Percentiles rank a stretch among this genome's conserved stretches.
Evolutionary conservation across 2,329 filamentous ascomycete genomes (phyloP).

Genomic region (Sphaerulina musiva): DNA sequence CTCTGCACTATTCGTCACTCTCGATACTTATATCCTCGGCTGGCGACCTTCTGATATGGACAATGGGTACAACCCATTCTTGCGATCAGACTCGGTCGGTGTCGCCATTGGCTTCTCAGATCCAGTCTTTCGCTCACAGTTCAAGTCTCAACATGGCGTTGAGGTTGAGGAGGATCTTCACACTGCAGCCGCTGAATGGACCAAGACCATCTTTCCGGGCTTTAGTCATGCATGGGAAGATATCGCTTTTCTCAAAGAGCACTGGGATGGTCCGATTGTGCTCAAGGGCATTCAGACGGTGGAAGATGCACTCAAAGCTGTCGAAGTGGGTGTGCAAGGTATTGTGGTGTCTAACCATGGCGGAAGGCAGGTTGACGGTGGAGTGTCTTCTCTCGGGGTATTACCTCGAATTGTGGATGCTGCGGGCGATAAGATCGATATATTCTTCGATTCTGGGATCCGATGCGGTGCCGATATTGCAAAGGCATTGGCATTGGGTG

Average conservation of each 20-base stretch:
- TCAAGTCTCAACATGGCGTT: constrained; percentile 41
- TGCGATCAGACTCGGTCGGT: constrained; percentile 40
- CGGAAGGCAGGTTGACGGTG: constrained; percentile 47
- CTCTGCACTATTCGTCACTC: constrained; percentile 60
- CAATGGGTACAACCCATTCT: constrained; percentile 23
- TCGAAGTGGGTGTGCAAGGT: constrained; percentile 42
- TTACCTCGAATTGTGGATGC: constrained; percentile 56
- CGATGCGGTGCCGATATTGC: constrained; percentile 46
- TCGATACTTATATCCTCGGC: constrained; percentile 62
- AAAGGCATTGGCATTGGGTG: constrained; percentile 50
- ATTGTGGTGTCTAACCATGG: constrained; percentile 50
- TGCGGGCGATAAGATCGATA: constrained; percentile 43
- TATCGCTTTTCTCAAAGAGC: constrained; percentile 49
- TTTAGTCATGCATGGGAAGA: constrained; percentile 50
- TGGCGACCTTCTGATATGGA: constrained; percentile 53
- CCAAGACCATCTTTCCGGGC: constrained; percentile 43
- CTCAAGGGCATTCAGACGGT: constrained; percentile 53
- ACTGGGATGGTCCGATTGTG: constrained; percentile 59
- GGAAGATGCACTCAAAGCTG: constrained; percentile 42
- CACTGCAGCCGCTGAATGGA: constrained; percentile 50
- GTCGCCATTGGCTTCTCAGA: constrained; percentile 60
- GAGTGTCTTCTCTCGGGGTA: constrained; percentile 45
- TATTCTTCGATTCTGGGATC: constrained; percentile 49
- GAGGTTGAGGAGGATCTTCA: constrained; percentile 40
- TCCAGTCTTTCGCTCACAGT: constrained; percentile 56